phyloP scores from a whole-genome alignment of 768 basidiomycete genomes.

The Boletus vermiculosoides region DNA sequence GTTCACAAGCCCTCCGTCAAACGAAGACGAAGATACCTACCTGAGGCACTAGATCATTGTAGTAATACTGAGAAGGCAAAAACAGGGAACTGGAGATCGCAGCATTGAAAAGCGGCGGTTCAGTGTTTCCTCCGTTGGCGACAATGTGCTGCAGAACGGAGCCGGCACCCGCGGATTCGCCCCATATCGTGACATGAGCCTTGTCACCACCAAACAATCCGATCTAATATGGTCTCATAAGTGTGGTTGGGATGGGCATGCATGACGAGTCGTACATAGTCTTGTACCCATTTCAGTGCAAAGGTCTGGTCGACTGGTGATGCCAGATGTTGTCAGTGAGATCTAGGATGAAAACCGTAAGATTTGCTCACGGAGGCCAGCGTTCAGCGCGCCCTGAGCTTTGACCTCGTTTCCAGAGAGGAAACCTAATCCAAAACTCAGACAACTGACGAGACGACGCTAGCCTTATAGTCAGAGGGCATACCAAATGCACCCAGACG shows the following conservation, averaged over 20 bases:
- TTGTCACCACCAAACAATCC: slow-evolving; percentile 35
- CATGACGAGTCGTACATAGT: slow-evolving; percentile 22
- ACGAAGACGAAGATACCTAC: slow-evolving; percentile 6
- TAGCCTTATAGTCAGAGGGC: background rate
- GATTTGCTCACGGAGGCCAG: slow-evolving; percentile 31
- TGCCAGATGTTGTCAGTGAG: background rate
- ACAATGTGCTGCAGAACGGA: slow-evolving; percentile 36
- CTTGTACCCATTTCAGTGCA: slow-evolving; percentile 38
- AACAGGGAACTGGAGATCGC: slow-evolving; percentile 35
- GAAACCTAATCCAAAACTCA: slow-evolving; percentile 28
- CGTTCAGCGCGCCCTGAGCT: slow-evolving; percentile 32
- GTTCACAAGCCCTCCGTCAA: background rate
- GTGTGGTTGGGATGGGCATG: no score
- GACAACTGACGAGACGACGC: background rate
- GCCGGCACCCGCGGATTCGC: slow-evolving; percentile 36
- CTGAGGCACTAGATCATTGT: slow-evolving; percentile 31
- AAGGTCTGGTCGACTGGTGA: slow-evolving; percentile 35
- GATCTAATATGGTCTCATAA: slow-evolving; percentile 22
- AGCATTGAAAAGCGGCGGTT: slow-evolving; percentile 34
- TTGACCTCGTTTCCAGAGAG: slow-evolving; percentile 33
- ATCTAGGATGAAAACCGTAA: background rate
- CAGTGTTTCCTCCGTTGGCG: slow-evolving; percentile 33
- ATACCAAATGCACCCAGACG: slow-evolving; percentile 37
- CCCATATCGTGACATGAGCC: slow-evolving; percentile 36
- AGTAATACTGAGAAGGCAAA: slow-evolving; percentile 35